These are phyloP conservation scores for Debaryomyces fabryi DNA, from an alignment of 1,139 yeast genomes.

Conservation along the genomic window DNA sequence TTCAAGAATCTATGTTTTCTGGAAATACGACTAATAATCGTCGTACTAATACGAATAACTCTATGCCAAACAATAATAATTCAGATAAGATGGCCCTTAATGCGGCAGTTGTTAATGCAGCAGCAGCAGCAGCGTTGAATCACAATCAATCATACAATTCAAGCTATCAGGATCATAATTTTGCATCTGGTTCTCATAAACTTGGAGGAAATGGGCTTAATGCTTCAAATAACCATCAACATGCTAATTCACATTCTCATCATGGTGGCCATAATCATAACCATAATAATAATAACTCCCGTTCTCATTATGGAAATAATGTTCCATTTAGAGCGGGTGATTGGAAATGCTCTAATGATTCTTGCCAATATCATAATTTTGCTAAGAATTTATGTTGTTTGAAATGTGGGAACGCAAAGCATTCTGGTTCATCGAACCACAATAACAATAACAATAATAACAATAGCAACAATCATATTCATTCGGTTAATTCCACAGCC, in stretches of 20 bases:
- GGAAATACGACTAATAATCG: conserved; percentile 12
- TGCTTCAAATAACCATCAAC: conserved; percentile 3
- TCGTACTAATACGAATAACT: conserved; percentile 9
- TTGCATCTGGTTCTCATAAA: conserved; percentile 3
- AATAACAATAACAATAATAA: conserved; percentile 6
- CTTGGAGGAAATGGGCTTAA: conserved; percentile 2
- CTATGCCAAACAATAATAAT: conserved; percentile 16
- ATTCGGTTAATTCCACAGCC: conserved; percentile 48
- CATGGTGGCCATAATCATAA: conserved; percentile 17
- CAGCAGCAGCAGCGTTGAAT: conserved; percentile 19
- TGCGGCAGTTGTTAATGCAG: conserved; percentile 16
- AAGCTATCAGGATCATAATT: conserved; percentile 5
- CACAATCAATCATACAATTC: conserved; percentile 9
- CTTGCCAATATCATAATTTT: conserved; percentile 88
- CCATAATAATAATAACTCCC: conserved; percentile 18
- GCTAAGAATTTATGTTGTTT: conserved; percentile 87
- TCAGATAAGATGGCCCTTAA: conserved; percentile 15
- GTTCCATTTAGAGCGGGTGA: conserved; percentile 97
- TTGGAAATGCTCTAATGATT: conserved; percentile 85
- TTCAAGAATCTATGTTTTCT: conserved; percentile 50
- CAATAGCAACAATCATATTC: conserved; percentile 19
- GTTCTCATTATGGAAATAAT: conserved; percentile 33
- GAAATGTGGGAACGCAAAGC: conserved; percentile 84
- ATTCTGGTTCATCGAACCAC: conserved; percentile 38
- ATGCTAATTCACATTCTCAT: conserved; percentile 11